Evolutionary conservation across 768 basidiomycete genomes (phyloP).

Genomic region (Lentinula sp.): DNA sequence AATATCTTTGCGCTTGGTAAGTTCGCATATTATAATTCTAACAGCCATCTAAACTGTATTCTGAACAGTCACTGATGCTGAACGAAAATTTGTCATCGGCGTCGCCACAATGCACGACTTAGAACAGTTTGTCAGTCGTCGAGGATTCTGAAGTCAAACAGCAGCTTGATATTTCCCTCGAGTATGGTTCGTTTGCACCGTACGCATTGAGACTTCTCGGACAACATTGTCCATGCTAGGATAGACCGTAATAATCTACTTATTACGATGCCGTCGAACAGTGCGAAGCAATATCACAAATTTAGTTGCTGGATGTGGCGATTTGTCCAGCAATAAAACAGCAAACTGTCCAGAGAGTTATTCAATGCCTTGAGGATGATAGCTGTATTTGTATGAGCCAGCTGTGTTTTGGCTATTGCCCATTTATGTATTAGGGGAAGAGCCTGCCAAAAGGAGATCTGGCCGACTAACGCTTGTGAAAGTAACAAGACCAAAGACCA

Average conservation of each 20-base stretch:
- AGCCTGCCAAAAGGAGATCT: not conserved
- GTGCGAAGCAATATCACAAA: too few species aligned
- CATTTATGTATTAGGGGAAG: not conserved
- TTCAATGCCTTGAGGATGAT: too few species aligned
- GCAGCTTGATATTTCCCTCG: not conserved
- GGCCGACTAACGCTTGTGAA: not conserved
- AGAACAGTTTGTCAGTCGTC: conserved; percentile 50
- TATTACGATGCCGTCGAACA: too few species aligned
- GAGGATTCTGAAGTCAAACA: conserved; percentile 27
- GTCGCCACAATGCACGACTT: conserved; percentile 77
- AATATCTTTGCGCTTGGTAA: conserved; percentile 76
- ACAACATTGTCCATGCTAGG: too few species aligned
- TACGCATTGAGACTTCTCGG: too few species aligned
- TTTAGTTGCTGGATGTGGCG: too few species aligned
- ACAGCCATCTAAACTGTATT: not conserved
- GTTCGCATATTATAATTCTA: conserved; percentile 9
- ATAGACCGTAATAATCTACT: too few species aligned
- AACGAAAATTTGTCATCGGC: conserved; percentile 77
- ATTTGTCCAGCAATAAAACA: too few species aligned
- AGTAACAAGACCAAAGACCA: not conserved
- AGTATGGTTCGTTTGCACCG: not conserved
- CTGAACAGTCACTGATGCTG: conserved; percentile 71
- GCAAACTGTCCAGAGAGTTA: too few species aligned
- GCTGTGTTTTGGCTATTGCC: too few species aligned
- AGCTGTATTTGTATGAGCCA: too few species aligned